Conservation (phyloP, 257 asterid genomes). For the Solanum bulbocastanum region DNA sequence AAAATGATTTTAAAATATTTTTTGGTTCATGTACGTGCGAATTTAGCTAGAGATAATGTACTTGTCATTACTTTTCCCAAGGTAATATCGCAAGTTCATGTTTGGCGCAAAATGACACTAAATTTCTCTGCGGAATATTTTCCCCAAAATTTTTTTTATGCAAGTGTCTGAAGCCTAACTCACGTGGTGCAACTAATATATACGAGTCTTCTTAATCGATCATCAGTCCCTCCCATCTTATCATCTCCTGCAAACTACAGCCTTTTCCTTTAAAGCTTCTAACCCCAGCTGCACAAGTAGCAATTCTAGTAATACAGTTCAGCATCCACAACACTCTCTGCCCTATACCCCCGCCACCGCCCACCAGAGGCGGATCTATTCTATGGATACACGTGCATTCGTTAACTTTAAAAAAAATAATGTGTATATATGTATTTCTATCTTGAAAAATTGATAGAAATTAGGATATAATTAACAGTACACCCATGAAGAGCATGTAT, state of each 20-base stretch:
- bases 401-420: no score
- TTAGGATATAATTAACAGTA: no score
- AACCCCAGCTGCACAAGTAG: not conserved
- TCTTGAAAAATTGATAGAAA: no score
- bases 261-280: not conserved
- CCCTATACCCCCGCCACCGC: not conserved
- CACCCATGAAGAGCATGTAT: no score
- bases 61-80: not conserved
- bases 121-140: no score
- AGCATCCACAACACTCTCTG: not conserved
- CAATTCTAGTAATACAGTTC: not conserved
- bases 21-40: not conserved
- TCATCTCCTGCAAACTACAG: not conserved
- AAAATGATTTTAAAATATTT: no score
- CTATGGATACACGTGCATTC: no score
- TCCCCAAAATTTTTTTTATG: no score
- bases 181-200: not conserved
- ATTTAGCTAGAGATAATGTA: no score
- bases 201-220: not conserved
- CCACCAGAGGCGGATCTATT: no score
- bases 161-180: not conserved
- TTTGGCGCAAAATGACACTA: no score
- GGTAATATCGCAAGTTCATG: not conserved
- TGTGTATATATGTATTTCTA: no score
- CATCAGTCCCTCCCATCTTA: not conserved